Evolutionary conservation across 2,329 filamentous ascomycete species (phyloP), one percentile per base, ranked within the genome.

Genomic region (Trichoderma oligosporum): DNA sequence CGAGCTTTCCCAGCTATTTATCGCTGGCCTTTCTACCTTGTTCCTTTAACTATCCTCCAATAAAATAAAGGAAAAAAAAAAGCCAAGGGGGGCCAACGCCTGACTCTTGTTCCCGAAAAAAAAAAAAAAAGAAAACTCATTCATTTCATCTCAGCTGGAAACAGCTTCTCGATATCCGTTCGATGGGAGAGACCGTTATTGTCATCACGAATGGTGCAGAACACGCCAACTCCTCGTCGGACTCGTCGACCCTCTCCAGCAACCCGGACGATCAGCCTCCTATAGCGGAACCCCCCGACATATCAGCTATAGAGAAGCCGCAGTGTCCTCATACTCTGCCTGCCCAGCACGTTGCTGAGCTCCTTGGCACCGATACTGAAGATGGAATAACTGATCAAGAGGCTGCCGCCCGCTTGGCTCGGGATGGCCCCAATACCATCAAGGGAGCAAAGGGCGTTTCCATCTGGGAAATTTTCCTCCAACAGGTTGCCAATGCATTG

Each of bases 401-500:
- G 71, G 86, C 86, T 62, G 78, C 80, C 71, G 77, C 77, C 75
- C 86, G 86, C 70, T 79, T 89, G 67, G 73, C 74, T 71, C 78
- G 79, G 68, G 77, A 88, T 80, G 87, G 87, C 64, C 79, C 82
- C 65, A 91, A 91, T 76, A 81, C 80, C 69, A 82, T 90, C 76
- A 82, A 86, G 73, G 82, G 83, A 73, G 82, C 85, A 77, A 83
- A 86, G 74, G 83, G 85, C 72, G 74, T 87, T 74, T 89, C 86
- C 72, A 67, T 86, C 73, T 88, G 85, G 83, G 82, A 87, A 75
- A 88, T 90, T 75, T 80, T 90, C 74, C 73, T 90, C 74, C 87
- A 86, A 68, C 87, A 90, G 76, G 81, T 89, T 65, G 88, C 86
- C 63, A 90, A 90, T 75, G 88, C 86, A 75, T 76, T 90, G 73